Percentiles rank a stretch among this genome's conserved stretches.
phyloP scores from a whole-genome alignment of 2,329 filamentous ascomycete species.

The Botrytis fragariae region DNA sequence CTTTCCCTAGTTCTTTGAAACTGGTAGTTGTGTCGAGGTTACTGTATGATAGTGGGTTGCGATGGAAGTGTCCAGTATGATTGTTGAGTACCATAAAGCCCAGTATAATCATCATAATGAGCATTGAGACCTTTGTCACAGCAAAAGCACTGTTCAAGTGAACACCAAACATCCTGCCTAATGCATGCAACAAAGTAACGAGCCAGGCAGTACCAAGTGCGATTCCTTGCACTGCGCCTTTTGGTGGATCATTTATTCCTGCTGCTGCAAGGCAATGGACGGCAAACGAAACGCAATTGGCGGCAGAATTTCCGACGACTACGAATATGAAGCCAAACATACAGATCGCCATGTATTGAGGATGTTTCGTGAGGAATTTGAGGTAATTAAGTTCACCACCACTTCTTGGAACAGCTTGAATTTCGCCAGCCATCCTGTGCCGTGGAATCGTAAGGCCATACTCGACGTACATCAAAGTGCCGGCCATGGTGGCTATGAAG shows the following conservation, averaged over 20 bases:
- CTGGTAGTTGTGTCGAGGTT: conserved; percentile 23
- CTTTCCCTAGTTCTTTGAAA: conserved; percentile 22
- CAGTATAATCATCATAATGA: conserved; percentile 46
- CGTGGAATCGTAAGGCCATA: conserved; percentile 49
- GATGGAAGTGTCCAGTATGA: conserved; percentile 6
- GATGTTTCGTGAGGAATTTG: neutral
- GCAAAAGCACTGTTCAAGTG: conserved; percentile 50
- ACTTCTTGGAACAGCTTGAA: conserved; percentile 44
- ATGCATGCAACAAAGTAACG: conserved; percentile 48
- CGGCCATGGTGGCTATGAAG: conserved; percentile 34
- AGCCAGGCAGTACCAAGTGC: conserved; percentile 47
- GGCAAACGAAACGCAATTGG: conserved; percentile 52
- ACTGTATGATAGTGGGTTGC: conserved; percentile 11
- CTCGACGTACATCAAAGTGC: conserved; percentile 42
- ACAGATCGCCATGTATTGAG: conserved; percentile 35
- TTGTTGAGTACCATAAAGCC: conserved; percentile 31
- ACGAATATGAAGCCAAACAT: conserved; percentile 40
- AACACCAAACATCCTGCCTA: conserved; percentile 50
- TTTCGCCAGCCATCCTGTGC: conserved; percentile 41
- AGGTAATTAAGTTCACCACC: conserved; percentile 50
- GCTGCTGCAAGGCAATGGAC: conserved; percentile 46
- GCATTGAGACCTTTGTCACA: conserved; percentile 48
- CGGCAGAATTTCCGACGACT: conserved; percentile 49
- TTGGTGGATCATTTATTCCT: conserved; percentile 29
- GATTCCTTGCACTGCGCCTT: conserved; percentile 45